Percentiles rank a stretch among this genome's conserved stretches.
phyloP scores from a whole-genome alignment of 2,329 filamentous ascomycete species.

The Trichoderma semiorbis region DNA sequence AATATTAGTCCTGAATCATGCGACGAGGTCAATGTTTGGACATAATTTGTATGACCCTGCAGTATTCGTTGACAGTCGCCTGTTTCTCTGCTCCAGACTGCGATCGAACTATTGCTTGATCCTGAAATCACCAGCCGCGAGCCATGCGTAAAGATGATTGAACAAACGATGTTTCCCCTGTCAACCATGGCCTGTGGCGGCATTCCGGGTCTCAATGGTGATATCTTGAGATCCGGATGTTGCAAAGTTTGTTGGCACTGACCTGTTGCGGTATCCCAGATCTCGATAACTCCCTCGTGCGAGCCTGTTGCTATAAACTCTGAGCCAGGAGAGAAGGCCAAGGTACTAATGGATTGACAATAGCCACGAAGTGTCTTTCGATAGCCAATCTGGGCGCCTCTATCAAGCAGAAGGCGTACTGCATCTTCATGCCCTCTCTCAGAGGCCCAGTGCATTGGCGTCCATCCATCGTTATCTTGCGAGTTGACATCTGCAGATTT shows the following conservation, averaged over 20 bases:
- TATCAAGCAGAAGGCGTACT: neutral
- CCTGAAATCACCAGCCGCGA: neutral
- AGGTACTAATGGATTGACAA: neutral
- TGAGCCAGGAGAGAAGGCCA: neutral
- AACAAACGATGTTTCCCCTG: neutral
- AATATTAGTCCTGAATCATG: neutral
- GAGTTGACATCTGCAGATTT: neutral
- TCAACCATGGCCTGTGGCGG: neutral
- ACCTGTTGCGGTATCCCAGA: neutral
- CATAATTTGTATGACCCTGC: accelerated
- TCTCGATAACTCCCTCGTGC: neutral
- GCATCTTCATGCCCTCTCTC: neutral
- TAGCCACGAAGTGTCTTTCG: neutral
- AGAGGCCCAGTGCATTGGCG: neutral
- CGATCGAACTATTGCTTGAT: neutral
- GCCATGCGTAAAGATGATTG: neutral
- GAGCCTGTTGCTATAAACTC: neutral
- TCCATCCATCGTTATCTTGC: neutral
- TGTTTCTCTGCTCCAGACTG: neutral
- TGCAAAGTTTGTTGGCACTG: neutral
- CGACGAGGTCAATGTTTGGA: neutral
- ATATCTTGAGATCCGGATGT: neutral
- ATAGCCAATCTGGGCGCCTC: neutral
- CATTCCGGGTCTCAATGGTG: neutral
- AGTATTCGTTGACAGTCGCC: neutral